phyloP scores from a whole-genome alignment of 2,329 filamentous ascomycete species.

The Microascus cirrosus region DNA sequence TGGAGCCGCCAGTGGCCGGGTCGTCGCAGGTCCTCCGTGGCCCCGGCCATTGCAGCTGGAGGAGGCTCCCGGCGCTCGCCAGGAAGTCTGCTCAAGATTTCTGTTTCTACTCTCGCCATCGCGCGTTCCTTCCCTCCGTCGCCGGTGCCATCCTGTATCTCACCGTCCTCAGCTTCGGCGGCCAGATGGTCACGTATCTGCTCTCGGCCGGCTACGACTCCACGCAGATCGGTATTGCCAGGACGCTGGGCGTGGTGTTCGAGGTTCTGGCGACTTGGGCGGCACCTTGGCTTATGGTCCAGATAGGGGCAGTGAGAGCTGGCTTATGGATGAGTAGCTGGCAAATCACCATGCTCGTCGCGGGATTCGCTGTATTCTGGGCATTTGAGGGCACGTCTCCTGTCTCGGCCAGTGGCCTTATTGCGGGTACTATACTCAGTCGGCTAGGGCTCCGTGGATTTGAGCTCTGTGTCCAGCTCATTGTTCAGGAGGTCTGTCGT shows the following conservation, averaged over 20 bases:
- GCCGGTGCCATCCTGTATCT: constrained; percentile 49
- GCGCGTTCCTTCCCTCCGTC: constrained; percentile 49
- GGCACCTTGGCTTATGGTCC: constrained; percentile 41
- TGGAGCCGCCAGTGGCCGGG: no score
- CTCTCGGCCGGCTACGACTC: constrained; percentile 40
- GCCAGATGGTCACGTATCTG: constrained; percentile 56
- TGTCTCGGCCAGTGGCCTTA: constrained; percentile 8
- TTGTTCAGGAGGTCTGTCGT: constrained; percentile 45
- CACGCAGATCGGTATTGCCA: constrained; percentile 38
- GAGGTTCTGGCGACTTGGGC: constrained; percentile 52
- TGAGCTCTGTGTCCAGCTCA: constrained; percentile 47
- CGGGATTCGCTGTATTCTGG: constrained; percentile 31
- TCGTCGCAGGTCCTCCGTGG: no score
- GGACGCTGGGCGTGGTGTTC: constrained; percentile 39
- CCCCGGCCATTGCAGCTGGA: constrained; percentile 9
- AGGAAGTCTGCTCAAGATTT: no score
- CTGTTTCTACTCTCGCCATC: constrained; percentile 38
- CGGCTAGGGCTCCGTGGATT: constrained; percentile 51
- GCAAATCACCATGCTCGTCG: constrained; percentile 47
- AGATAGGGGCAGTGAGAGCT: constrained; percentile 47
- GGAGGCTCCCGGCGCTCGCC: no score
- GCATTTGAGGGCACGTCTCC: background rate
- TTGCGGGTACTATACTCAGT: constrained; percentile 24
- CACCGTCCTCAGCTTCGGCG: constrained; percentile 46
- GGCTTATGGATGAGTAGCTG: constrained; percentile 63